Conservation (phyloP, 768 basidiomycete genomes). For the Tulasnella sp. region DNA sequence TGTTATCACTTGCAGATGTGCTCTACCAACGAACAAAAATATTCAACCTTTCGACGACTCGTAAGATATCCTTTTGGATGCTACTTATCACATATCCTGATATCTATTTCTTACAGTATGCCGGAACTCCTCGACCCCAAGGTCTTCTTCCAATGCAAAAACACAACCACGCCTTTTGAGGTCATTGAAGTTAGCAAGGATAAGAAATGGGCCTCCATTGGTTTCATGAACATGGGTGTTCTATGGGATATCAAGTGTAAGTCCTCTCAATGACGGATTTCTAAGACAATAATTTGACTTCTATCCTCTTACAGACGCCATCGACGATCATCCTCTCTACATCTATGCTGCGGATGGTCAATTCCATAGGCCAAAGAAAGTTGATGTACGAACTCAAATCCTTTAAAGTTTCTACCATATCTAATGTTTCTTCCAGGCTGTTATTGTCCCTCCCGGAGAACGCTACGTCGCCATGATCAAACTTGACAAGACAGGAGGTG, state of each 20-base stretch:
- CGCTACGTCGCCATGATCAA: conserved; percentile 3
- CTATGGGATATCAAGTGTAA: conserved; percentile 6
- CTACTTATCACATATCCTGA: too few relatives aligned
- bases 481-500: conserved; percentile 1
- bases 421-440: too few relatives aligned
- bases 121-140: not conserved
- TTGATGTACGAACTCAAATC: conserved; percentile 1
- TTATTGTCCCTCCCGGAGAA: conserved; percentile 3
- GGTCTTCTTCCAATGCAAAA: conserved; percentile 8
- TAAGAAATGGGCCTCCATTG: conserved; percentile 8
- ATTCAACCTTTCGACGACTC: not conserved
- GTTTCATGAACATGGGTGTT: not conserved
- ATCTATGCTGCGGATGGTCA: conserved; percentile 10
- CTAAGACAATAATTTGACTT: not conserved
- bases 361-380: conserved; percentile 4
- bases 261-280: too few relatives aligned
- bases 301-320: not conserved
- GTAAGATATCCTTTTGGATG: too few relatives aligned
- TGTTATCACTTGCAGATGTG: not conserved
- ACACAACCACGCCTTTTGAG: conserved; percentile 3
- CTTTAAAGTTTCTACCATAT: not conserved
- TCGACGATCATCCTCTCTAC: conserved; percentile 6
- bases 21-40: not conserved
- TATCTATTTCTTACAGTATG: too few relatives aligned
- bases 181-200: not conserved